Conservation (phyloP, 495 filamentous ascomycete genomes). For the Aspergillus olivimuriae region DNA sequence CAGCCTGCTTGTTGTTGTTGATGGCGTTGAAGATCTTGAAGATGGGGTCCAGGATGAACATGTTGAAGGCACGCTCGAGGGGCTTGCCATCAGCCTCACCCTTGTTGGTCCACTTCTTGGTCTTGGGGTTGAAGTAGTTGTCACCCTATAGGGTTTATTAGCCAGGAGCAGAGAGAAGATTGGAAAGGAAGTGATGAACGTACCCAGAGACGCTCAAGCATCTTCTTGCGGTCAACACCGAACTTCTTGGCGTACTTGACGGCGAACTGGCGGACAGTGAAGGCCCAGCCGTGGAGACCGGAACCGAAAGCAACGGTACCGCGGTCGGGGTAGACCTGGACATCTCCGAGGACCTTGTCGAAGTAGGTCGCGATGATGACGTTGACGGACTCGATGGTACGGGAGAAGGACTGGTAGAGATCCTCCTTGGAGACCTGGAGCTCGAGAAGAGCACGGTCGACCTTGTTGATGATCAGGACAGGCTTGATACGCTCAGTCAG, state of each 20-base stretch:
- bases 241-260: slow-evolving; percentile 98
- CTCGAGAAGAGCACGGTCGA: slow-evolving; percentile 97
- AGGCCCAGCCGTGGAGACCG: slow-evolving; percentile 99
- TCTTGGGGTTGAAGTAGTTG: slow-evolving; percentile 99
- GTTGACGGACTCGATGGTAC: slow-evolving; percentile 99
- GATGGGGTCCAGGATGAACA: slow-evolving; percentile 98
- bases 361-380: slow-evolving; percentile 98
- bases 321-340: slow-evolving; percentile 93
- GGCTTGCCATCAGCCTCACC: slow-evolving; percentile 72
- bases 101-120: slow-evolving; percentile 98
- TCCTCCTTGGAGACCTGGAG: slow-evolving; percentile 98
- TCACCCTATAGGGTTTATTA: slow-evolving; percentile 59
- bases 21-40: slow-evolving; percentile 94
- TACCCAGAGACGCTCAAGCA: slow-evolving; percentile 99
- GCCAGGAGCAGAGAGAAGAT: slow-evolving; percentile 1
- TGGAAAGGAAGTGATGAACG: no score
- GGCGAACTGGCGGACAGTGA: slow-evolving; percentile 98
- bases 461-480: slow-evolving; percentile 99
- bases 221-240: slow-evolving; percentile 98
- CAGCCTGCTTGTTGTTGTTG: slow-evolving; percentile 98
- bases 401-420: slow-evolving; percentile 97
- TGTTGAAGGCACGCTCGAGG: slow-evolving; percentile 97
- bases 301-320: slow-evolving; percentile 99
- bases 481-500: slow-evolving; percentile 99
- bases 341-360: slow-evolving; percentile 94